Evolutionary conservation across 1,284 basidiomycete genomes (phyloP).

Genomic region (Melampsora abietis-canadensis): DNA sequence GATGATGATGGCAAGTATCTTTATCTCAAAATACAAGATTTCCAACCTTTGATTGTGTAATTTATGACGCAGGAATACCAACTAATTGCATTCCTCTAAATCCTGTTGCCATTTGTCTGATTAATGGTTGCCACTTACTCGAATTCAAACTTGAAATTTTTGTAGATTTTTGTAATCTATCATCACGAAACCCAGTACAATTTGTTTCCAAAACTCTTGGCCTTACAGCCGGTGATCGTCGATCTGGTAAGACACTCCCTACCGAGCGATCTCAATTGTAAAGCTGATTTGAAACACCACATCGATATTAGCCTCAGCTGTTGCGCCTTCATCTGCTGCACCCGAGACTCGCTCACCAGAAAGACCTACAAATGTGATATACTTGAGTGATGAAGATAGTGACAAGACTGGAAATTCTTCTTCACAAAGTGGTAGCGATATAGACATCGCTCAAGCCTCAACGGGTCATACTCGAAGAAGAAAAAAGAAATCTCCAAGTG

Average conservation of each 20-base stretch:
- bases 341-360: background rate
- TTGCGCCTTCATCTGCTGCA: background rate
- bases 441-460: background rate
- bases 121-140: background rate
- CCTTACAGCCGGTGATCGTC: background rate
- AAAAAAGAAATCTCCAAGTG: background rate
- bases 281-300: no score
- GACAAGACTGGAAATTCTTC: background rate
- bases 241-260: background rate
- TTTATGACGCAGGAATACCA: background rate
- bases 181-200: slow-evolving; percentile 14
- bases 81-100: background rate
- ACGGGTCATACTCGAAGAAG: background rate
- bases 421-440: background rate
- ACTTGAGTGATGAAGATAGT: slow-evolving; percentile 1
- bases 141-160: background rate
- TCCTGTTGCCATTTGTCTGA: no score
- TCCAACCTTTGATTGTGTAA: background rate
- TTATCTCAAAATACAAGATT: background rate
- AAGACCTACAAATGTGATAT: background rate
- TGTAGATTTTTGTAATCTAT: slow-evolving; percentile 35
- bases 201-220: slow-evolving; percentile 40
- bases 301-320: background rate
- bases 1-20: background rate
- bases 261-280: no score